Evolutionary conservation across 805 yeast species (phyloP).

Genomic region (Schizosaccharomyces osmophilus): DNA sequence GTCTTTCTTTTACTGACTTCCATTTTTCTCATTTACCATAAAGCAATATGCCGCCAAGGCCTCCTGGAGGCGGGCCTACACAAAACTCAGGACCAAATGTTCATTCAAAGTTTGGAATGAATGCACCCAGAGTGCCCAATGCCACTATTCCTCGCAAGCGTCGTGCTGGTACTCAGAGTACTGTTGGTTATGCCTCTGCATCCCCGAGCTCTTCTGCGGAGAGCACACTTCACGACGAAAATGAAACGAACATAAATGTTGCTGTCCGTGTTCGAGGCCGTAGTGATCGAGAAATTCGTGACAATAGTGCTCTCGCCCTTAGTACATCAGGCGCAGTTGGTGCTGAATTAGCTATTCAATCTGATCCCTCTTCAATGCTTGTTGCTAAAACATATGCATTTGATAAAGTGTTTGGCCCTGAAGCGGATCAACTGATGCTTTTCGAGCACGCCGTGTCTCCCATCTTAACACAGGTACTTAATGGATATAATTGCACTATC

Average conservation of each 20-base stretch:
- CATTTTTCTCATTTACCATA: too few species aligned
- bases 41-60: too few species aligned
- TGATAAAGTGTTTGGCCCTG: constrained; percentile 65
- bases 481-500: constrained; percentile 58
- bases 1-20: too few species aligned
- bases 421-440: constrained; percentile 43
- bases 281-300: constrained; percentile 29
- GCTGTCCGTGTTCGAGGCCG: constrained; percentile 42
- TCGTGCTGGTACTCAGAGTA: background rate
- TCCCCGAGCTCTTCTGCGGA: background rate
- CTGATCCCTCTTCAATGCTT: constrained; percentile 15
- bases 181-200: too few species aligned
- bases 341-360: constrained; percentile 25
- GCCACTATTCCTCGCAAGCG: background rate
- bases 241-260: constrained; percentile 29
- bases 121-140: too few species aligned
- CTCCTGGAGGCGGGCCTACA: too few species aligned
- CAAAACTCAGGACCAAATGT: too few species aligned
- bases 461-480: constrained; percentile 37
- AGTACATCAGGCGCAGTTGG: constrained; percentile 25
- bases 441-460: constrained; percentile 46
- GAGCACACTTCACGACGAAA: background rate
- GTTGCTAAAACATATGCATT: constrained; percentile 35
- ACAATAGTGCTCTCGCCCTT: constrained; percentile 37
- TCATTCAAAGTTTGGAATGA: too few species aligned